Evolutionary conservation across 176 grass and related monocot species (phyloP).

Genomic region (Microstegium vimineum): DNA sequence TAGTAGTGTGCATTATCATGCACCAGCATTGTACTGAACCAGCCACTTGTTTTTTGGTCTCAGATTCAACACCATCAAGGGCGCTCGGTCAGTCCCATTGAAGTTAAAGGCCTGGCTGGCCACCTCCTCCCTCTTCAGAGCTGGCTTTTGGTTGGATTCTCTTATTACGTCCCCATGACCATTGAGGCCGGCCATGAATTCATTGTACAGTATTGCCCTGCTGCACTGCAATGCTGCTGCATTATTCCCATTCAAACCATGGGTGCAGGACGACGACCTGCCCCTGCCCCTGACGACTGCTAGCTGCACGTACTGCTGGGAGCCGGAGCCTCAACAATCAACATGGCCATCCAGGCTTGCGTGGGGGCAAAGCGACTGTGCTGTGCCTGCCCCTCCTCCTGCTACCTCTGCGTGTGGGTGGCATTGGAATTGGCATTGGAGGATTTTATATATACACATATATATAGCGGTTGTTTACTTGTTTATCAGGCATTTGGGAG

Average conservation of each 20-base stretch:
- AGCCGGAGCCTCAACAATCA: background rate
- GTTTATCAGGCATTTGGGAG: constrained; percentile 30
- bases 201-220: constrained; percentile 27
- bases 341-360: constrained; percentile 5
- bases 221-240: constrained; percentile 5
- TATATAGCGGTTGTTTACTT: constrained; percentile 31
- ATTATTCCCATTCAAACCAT: constrained; percentile 43
- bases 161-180: background rate
- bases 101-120: constrained; percentile 38
- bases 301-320: background rate
- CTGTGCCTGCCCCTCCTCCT: background rate
- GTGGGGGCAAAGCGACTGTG: constrained; percentile 22
- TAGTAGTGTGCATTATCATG: constrained; percentile 15
- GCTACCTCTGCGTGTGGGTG: background rate
- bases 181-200: constrained; percentile 1
- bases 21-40: constrained; percentile 30
- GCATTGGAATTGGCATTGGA: background rate
- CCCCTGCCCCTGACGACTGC: constrained; percentile 38
- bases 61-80: constrained; percentile 58
- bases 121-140: background rate
- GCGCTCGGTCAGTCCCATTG: constrained; percentile 43
- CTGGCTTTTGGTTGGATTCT: constrained; percentile 47
- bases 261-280: constrained; percentile 20
- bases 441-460: background rate
- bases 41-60: constrained; percentile 32